phyloP scores from a whole-genome alignment of 1,284 basidiomycete genomes.

The Ganoderma lucidum region DNA sequence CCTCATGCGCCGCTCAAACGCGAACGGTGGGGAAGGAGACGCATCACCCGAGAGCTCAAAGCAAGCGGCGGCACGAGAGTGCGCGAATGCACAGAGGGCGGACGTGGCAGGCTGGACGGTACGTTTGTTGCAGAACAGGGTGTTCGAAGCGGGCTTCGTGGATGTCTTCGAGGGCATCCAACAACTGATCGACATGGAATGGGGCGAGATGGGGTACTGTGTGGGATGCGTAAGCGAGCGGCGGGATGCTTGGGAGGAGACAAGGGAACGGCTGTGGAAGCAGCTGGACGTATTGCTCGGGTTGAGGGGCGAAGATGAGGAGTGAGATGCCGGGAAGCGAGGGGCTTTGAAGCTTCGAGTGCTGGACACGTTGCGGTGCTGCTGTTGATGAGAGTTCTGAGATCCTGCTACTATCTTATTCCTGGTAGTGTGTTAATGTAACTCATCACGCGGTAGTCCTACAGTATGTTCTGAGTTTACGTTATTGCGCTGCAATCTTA shows the following conservation, averaged over 20 bases:
- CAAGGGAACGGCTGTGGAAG: constrained; percentile 40
- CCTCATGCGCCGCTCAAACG: neutral
- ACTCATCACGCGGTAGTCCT: neutral
- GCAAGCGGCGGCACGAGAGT: constrained; percentile 19
- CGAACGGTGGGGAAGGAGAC: neutral
- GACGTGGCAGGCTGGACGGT: constrained; percentile 32
- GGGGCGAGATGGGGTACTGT: constrained; percentile 44
- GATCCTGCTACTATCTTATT: neutral
- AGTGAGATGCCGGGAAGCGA: neutral
- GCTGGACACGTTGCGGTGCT: neutral
- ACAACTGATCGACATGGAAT: constrained; percentile 39
- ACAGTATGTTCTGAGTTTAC: neutral
- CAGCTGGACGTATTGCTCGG: constrained; percentile 42
- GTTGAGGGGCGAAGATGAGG: constrained; percentile 28
- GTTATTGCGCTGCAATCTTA: neutral
- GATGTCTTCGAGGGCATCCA: constrained; percentile 47
- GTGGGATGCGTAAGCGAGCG: constrained; percentile 37
- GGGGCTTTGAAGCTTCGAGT: neutral
- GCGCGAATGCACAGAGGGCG: constrained; percentile 18
- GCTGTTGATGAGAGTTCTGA: neutral
- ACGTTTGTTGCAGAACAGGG: constrained; percentile 32
- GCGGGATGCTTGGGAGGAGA: constrained; percentile 34
- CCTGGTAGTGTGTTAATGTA: neutral
- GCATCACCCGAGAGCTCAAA: neutral
- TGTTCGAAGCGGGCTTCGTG: constrained; percentile 40